Evolutionary conservation across 495 filamentous ascomycete species (phyloP).

Genomic region (Xylaria acuta): DNA sequence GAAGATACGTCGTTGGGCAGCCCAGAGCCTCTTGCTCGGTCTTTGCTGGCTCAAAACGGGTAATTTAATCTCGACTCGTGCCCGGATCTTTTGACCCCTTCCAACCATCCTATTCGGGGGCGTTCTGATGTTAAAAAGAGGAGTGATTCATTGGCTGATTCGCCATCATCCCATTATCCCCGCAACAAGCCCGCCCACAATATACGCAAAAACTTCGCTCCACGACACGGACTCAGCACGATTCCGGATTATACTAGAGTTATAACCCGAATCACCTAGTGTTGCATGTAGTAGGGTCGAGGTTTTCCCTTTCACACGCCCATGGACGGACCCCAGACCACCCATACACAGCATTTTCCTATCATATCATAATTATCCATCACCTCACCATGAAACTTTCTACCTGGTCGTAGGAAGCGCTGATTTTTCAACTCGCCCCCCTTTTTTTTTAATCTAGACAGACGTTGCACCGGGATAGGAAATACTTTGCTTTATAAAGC

Average conservation of each 20-base stretch:
- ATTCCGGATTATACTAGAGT: background rate
- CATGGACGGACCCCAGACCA: background rate
- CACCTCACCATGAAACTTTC: background rate
- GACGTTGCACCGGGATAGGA: conserved; percentile 5
- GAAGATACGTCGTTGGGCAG: background rate
- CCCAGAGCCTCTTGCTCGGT: background rate
- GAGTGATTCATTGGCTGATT: background rate
- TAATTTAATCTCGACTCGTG: background rate
- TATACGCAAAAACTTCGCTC: background rate
- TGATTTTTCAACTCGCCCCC: background rate
- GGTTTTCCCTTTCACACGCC: background rate
- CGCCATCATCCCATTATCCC: background rate
- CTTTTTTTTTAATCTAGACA: conserved; percentile 10
- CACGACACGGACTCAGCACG: background rate
- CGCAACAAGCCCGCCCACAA: background rate
- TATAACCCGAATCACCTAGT: no score
- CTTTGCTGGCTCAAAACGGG: background rate
- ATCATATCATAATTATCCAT: background rate
- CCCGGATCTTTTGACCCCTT: background rate
- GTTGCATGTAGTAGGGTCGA: background rate
- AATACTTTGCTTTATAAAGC: conserved; percentile 2
- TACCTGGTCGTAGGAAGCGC: conserved; percentile 8
- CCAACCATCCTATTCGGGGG: background rate
- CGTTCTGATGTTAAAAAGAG: background rate
- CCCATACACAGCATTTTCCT: background rate